Evolutionary conservation across 2,329 filamentous ascomycete species (phyloP).

Genomic region (Fusarium penzigii): DNA sequence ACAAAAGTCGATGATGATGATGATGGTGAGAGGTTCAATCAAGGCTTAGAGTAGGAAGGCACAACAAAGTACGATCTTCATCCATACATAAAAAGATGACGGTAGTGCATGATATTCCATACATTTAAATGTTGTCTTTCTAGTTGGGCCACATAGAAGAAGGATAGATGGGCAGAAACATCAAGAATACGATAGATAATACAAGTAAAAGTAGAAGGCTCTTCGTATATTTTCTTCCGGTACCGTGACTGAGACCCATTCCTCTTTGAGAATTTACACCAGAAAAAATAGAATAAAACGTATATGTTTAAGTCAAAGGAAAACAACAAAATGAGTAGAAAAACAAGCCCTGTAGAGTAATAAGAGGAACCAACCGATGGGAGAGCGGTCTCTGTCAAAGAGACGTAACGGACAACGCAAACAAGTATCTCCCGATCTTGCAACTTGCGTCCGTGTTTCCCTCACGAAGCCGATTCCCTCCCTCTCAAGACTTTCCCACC

Average conservation of each 20-base stretch:
- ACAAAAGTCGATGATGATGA: neutral
- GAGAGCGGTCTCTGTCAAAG: too few species aligned
- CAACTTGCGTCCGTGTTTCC: neutral
- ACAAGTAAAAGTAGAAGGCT: neutral
- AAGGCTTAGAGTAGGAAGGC: neutral
- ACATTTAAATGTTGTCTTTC: too few species aligned
- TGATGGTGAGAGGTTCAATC: neutral
- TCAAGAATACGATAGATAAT: neutral
- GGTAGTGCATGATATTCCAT: neutral
- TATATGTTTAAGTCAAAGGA: neutral
- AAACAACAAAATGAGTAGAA: neutral
- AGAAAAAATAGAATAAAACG: neutral
- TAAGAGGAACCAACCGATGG: neutral
- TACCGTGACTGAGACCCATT: neutral
- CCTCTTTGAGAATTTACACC: neutral
- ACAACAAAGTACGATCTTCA: neutral
- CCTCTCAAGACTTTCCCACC: neutral
- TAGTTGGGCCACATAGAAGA: too few species aligned
- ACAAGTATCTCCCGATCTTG: neutral
- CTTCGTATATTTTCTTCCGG: neutral
- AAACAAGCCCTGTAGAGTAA: neutral
- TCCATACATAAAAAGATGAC: neutral
- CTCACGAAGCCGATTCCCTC: neutral
- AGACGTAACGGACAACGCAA: neutral
- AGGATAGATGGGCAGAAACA: too few species aligned